phyloP scores from a whole-genome alignment of 208 protist genomes.

The Leishmania gerbilli region DNA sequence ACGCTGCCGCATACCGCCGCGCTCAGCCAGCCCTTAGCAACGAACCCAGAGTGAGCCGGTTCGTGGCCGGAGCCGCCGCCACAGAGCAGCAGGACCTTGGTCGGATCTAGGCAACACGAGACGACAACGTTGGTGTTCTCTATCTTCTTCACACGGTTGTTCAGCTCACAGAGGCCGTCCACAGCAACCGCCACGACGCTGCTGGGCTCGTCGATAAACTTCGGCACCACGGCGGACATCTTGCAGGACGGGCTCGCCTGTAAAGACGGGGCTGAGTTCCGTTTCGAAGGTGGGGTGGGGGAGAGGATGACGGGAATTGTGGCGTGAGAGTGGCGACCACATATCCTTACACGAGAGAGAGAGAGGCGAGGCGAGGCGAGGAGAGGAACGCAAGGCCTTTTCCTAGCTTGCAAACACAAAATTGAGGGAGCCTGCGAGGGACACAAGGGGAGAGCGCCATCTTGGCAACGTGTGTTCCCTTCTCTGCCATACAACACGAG shows the following conservation, averaged over 20 bases:
- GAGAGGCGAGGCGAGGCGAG: too few relatives aligned
- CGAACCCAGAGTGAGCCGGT: constrained; percentile 83
- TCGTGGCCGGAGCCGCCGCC: constrained; percentile 93
- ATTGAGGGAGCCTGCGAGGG: too few relatives aligned
- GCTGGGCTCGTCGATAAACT: constrained; percentile 59
- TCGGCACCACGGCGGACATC: constrained; percentile 35
- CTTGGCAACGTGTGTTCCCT: too few relatives aligned
- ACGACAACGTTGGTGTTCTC: constrained; percentile 58
- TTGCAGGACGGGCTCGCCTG: not conserved
- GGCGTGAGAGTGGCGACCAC: too few relatives aligned
- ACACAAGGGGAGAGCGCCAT: too few relatives aligned
- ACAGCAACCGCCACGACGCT: constrained; percentile 48
- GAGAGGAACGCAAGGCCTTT: too few relatives aligned
- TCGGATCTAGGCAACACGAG: constrained; percentile 33
- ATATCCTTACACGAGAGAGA: too few relatives aligned
- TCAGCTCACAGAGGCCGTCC: constrained; percentile 37
- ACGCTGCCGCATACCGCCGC: constrained; percentile 90
- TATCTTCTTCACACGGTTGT: constrained; percentile 38
- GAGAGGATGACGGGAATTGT: not conserved
- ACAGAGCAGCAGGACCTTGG: constrained; percentile 70
- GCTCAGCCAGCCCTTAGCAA: constrained; percentile 88
- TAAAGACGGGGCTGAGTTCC: too few relatives aligned
- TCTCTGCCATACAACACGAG: too few relatives aligned
- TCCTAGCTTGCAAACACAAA: too few relatives aligned
- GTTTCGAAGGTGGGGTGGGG: too few relatives aligned